phyloP scores from a whole-genome alignment of 495 filamentous ascomycete genomes.

The Penicillium coprophilum region DNA sequence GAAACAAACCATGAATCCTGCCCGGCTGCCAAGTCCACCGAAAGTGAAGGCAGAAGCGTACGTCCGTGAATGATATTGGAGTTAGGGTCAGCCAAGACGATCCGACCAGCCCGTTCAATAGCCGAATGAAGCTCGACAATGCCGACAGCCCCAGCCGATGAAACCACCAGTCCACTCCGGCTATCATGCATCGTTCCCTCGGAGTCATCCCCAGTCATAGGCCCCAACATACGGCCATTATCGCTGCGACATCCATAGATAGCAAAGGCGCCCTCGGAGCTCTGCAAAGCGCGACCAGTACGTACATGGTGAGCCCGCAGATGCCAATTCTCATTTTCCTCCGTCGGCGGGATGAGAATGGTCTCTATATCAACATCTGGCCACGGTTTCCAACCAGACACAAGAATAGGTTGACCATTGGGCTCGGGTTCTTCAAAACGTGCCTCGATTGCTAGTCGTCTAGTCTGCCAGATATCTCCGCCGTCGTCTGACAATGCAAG shows the following conservation, averaged over 20 bases:
- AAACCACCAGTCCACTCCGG: conserved; percentile 61
- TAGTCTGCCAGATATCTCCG: conserved; percentile 77
- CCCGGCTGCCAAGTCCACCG: conserved; percentile 35
- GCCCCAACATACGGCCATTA: conserved; percentile 59
- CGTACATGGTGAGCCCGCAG: conserved; percentile 61
- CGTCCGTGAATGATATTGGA: conserved; percentile 70
- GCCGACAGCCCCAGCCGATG: conserved; percentile 65
- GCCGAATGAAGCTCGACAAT: conserved; percentile 57
- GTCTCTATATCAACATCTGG: conserved; percentile 63
- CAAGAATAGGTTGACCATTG: conserved; percentile 53
- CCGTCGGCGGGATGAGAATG: conserved; percentile 59
- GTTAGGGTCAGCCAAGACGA: conserved; percentile 75
- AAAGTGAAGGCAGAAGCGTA: conserved; percentile 66
- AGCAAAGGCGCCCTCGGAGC: conserved; percentile 69
- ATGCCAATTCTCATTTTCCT: conserved; percentile 63
- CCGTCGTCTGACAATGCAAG: conserved; percentile 75
- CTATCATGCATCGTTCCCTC: conserved; percentile 56
- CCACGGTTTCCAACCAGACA: conserved; percentile 67
- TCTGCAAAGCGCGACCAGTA: conserved; percentile 59
- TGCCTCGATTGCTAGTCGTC: conserved; percentile 58
- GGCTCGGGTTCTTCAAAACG: conserved; percentile 52
- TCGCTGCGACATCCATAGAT: conserved; percentile 60
- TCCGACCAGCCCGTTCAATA: conserved; percentile 49
- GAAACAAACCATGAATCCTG: conserved; percentile 48
- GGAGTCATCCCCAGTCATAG: conserved; percentile 47